Base-by-base conservation (phyloP, 164 flowering plant genomes). In the Umbilicus rupestris region DNA sequence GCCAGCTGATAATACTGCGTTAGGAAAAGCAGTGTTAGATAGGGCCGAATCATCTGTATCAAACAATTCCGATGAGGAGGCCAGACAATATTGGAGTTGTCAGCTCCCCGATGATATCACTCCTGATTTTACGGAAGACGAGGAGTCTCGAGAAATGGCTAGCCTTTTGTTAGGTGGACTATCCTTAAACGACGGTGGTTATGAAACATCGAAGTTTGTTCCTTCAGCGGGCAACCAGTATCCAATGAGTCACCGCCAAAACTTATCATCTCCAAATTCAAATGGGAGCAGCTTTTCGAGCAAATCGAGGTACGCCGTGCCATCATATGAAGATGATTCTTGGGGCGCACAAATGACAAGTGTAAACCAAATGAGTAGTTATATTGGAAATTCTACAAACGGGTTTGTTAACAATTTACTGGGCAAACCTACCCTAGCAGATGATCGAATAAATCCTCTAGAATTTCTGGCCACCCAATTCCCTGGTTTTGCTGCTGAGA, bases 101-200 rank as follows among this genome's bases (percentile, higher is more conserved):
- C 96, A 92, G 77, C 90, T 95, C 65, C 99, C 94, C 29, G 99
- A 92, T 79, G 99, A 95, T 71, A 92, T 95, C 66, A 95, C 96
- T 39, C 99, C 98, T 7, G 99, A 95, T 67, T 95, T 95, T 39
- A 74, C 78, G 80, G 83, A 80, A 62, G 88, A 73, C 49, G 92
- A 88, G 62, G 95, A 88, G 46, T 72, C 85, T 66, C 88, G 79
- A 65, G 84, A 79, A 69, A 64, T 79, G 58, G 83, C 76, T 39
- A 75, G 73, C 71, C 81, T 92, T 42, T 78, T 90, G 35, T 75
- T 95, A 57, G 77, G 85, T 7, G 76, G 80, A 55, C 74, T 95
- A 71, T 95, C 97, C 28, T 72, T 90, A 42, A 78, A 78, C 68
- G 92, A 85, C 17, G 28, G 60, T 73, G 79, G 71, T 28, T 69